phyloP scores from a whole-genome alignment of 2,329 filamentous ascomycete genomes.

The Coleophoma crateriformis region DNA sequence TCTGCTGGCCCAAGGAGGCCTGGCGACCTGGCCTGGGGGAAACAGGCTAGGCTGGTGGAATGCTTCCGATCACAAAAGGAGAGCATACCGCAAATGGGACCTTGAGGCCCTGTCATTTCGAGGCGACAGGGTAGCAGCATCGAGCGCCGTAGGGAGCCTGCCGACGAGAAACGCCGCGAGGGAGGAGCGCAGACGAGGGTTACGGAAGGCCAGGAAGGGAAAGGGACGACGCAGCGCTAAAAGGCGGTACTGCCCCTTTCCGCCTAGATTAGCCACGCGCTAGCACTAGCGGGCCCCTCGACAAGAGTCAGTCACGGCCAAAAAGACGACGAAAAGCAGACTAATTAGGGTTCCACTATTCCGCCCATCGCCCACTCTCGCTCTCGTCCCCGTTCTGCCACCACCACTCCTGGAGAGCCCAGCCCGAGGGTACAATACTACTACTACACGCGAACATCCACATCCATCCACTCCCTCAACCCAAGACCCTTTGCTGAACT shows the following conservation, averaged over 20 bases:
- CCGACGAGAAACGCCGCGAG: neutral
- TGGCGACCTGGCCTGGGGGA: too few relatives aligned
- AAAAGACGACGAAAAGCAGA: neutral
- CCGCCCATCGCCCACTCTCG: neutral
- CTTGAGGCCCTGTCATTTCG: neutral
- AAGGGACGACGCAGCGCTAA: neutral
- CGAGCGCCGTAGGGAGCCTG: neutral
- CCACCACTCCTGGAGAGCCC: neutral
- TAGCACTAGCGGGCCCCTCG: too few relatives aligned
- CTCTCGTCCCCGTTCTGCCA: neutral
- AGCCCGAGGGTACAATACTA: constrained; percentile 4
- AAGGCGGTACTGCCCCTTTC: neutral
- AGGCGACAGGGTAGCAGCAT: neutral
- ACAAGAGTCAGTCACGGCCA: too few relatives aligned
- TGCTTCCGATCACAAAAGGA: too few relatives aligned
- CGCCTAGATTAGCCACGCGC: neutral
- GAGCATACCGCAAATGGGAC: neutral
- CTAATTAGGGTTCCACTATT: constrained; percentile 1
- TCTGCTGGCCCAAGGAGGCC: too few relatives aligned
- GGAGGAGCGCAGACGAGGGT: neutral
- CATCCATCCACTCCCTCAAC: constrained; percentile 6
- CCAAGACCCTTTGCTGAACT: neutral
- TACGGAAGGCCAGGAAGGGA: neutral
- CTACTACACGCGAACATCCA: constrained; percentile 12
- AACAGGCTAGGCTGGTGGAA: too few relatives aligned